phyloP scores from a whole-genome alignment of 495 filamentous ascomycete genomes.

The Penicillium soppii region DNA sequence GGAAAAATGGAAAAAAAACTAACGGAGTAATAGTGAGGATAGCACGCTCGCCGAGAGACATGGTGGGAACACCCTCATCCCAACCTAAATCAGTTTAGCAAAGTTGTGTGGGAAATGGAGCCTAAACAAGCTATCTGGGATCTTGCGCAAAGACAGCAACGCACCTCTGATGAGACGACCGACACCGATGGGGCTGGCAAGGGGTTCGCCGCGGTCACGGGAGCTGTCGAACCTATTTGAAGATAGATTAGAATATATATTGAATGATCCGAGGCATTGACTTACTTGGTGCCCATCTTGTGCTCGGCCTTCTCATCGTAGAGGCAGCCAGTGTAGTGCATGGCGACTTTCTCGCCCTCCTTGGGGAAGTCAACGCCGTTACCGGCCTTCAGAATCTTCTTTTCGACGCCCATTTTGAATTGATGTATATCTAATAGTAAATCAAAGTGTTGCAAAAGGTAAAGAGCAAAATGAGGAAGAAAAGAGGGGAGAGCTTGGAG shows the following conservation, averaged over 20 bases:
- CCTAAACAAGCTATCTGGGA: background rate
- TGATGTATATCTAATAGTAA: background rate
- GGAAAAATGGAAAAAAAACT: constrained; percentile 21
- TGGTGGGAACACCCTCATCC: constrained; percentile 79
- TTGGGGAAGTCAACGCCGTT: constrained; percentile 55
- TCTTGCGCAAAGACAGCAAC: constrained; percentile 2
- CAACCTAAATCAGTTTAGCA: constrained; percentile 56
- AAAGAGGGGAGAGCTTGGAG: background rate
- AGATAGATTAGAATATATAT: background rate
- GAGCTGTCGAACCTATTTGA: constrained; percentile 74
- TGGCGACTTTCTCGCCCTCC: constrained; percentile 67
- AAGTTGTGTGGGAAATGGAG: too few species aligned
- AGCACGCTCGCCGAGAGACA: constrained; percentile 79
- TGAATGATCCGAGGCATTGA: background rate
- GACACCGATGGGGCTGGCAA: constrained; percentile 67
- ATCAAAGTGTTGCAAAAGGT: background rate
- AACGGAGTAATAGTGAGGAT: constrained; percentile 78
- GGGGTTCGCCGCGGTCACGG: constrained; percentile 51
- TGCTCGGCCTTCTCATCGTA: constrained; percentile 58
- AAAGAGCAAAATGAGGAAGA: background rate
- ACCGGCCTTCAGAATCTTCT: constrained; percentile 44
- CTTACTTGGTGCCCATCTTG: constrained; percentile 52
- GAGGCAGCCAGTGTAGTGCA: constrained; percentile 83
- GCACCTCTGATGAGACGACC: constrained; percentile 77
- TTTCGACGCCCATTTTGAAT: constrained; percentile 56